Evolutionary conservation across 2,329 filamentous ascomycete species (phyloP).

Genomic region (Monosporascus sp.): DNA sequence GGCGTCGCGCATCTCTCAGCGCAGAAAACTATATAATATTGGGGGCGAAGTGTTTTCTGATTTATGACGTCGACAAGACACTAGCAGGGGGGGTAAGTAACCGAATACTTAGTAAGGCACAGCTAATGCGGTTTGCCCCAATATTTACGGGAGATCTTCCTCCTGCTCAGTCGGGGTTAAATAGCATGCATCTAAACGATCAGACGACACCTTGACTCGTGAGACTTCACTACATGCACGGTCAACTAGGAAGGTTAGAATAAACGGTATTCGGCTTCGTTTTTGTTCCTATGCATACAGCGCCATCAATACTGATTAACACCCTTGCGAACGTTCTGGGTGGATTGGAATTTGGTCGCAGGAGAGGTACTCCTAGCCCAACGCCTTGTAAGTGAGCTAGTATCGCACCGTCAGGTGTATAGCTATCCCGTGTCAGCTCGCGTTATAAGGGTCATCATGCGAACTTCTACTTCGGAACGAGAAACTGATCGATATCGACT

Average conservation of each 20-base stretch:
- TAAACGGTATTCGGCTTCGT: too few relatives aligned
- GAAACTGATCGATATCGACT: slow-evolving; percentile 51
- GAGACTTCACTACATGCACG: too few relatives aligned
- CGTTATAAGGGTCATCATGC: not conserved
- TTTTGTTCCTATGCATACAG: too few relatives aligned
- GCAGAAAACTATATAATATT: slow-evolving; percentile 4
- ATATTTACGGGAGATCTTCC: not conserved
- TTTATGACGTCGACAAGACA: not conserved
- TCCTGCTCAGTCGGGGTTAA: not conserved
- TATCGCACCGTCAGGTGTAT: too few relatives aligned
- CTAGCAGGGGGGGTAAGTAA: too few relatives aligned
- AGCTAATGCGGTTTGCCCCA: not conserved
- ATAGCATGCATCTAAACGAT: not conserved
- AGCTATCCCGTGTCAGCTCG: not conserved
- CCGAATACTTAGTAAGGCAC: too few relatives aligned
- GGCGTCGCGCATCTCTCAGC: not conserved
- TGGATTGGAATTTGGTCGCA: too few relatives aligned
- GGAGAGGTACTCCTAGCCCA: too few relatives aligned
- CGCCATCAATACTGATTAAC: too few relatives aligned
- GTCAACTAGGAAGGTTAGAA: too few relatives aligned
- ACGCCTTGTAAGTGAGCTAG: too few relatives aligned
- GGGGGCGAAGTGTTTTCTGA: not conserved
- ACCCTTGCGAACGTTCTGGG: too few relatives aligned
- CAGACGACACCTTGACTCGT: not conserved
- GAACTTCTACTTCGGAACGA: slow-evolving; percentile 18